Evolutionary conservation across 139 green algal species (phyloP).

Genomic region (Closterium sp.): DNA sequence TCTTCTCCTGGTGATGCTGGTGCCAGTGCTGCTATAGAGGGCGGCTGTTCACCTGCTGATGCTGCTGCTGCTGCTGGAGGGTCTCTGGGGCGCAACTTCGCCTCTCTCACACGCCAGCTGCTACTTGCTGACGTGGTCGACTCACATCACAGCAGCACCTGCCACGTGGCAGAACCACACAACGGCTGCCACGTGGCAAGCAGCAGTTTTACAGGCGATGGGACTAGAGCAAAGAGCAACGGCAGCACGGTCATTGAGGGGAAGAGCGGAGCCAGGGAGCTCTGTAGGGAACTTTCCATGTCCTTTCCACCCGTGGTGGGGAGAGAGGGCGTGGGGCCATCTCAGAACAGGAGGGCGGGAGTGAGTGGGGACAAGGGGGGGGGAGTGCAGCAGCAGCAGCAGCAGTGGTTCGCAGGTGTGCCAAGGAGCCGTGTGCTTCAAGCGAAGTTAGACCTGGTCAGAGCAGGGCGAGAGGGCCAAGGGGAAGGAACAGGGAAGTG

Average conservation of each 20-base stretch:
- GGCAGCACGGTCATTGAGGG: not conserved
- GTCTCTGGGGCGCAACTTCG: slow-evolving; percentile 15
- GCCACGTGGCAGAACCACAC: not conserved
- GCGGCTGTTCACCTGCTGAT: too few relatives aligned
- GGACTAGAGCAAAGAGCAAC: not conserved
- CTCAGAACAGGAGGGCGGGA: too few relatives aligned
- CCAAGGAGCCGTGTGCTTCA: slow-evolving; percentile 21
- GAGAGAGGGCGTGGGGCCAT: not conserved
- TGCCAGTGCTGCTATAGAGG: not conserved
- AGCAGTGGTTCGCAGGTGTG: not conserved
- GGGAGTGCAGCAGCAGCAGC: not conserved
- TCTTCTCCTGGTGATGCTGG: not conserved
- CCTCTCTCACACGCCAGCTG: slow-evolving; percentile 15
- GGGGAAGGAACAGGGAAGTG: too few relatives aligned
- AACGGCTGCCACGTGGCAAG: not conserved
- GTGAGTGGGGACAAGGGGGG: too few relatives aligned
- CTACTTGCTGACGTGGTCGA: slow-evolving; percentile 11
- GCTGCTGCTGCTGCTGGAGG: not conserved
- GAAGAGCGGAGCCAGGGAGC: not conserved
- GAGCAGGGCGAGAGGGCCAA: not conserved
- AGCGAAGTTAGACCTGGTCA: slow-evolving; percentile 7
- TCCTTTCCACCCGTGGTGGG: not conserved
- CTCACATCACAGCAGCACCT: not conserved
- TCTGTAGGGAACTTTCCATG: not conserved
- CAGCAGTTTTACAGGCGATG: too few relatives aligned